Evolutionary conservation across 192 early-diverging fungal genomes (phyloP), one percentile per base, ranked within the genome.

Genomic region (Coemansia sp.): DNA sequence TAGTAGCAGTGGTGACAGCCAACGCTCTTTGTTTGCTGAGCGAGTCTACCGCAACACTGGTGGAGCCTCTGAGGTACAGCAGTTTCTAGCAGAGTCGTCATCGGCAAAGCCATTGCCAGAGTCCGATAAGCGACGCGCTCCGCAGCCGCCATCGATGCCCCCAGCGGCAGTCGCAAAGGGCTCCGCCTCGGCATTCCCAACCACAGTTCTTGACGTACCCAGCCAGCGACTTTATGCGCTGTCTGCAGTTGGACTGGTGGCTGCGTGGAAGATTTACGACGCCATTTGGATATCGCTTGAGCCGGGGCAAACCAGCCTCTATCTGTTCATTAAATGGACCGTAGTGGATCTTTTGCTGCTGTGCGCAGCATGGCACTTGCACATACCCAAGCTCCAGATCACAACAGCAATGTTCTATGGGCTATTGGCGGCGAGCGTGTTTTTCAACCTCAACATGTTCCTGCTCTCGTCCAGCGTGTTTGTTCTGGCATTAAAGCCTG

Each of bases 221-320:
- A 76, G 73, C 56, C 79, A 82, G 70, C 73, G 79, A 2, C 62
- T 73, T 26, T 76, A 76, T 36, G 70, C 73, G 56, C 64, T 73
- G 34, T 70, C 66, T 1, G 40, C 53, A 13, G 23, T 66, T 21
- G 73, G 18, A 4, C 48, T 73, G 5, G 50, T 76, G 21, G 35
- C 60, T 14, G 79, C 79, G 5, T 76, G 73, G 79, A 82, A 82
- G 61, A 10, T 63, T 10, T 82, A 73, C 64, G 67, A 82, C 14
- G 70, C 70, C 3, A 35, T 73, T 20, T 38, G 33, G 1, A 20
- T 76, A 56, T 59, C 62, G 7, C 48, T 73, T 1, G 59, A 69
- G 6, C 16, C 55, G 18, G 67, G 42, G 11, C 59, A 42, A 13
- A 68, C 66, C 16, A 80, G 76, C 65, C 20, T 70, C 11, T 61